Base-by-base conservation (phyloP, 805 yeast species). In the Candida vaughaniae region DNA sequence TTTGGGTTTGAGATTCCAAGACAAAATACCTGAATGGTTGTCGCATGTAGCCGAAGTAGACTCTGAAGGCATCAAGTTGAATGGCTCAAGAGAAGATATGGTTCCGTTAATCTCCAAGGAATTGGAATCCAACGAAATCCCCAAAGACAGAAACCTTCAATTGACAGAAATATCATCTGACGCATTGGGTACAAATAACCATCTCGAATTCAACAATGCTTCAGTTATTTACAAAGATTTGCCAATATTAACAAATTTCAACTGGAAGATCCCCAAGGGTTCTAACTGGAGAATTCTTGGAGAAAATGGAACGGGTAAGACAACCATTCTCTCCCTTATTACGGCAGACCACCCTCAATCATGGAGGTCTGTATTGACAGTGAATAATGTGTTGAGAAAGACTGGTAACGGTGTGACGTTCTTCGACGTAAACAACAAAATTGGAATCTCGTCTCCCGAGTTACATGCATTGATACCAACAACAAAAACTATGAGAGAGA, bases 261-360 rank as follows among this genome's bases (percentile, higher is more conserved):
- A 60, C 12, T 85, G 96, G 90, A 62, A 60, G 6, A 82, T 89
- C 9, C 64, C 67, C 3, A 66, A 66, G 29, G 95, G 95, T 3
- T 85, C 87, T 25, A 82, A 77, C 51, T 88, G 97, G 95, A 95
- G 93, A 54, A 71, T 91, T 20, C 66, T 83, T 39, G 99, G 99
- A 2, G 77, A 79, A 40, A 91, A 93, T 48, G 99, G 99, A 1
- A 75, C 95, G 0, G 99, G 99, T 0, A 91, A 91, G 57, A 85
- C 96, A 1, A 93, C 99, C 0, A 62, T 91, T 16, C 60, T 93
- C 11, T 78, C 97, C 2, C 58, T 93, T 31, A 69, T 91, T 19
- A 89, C 96, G 0, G 89, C 95, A 3, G 99, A 91, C 51, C 99
- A 91, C 56, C 99, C 99, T 1, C 96, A 91, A 60, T 82, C 96